Conservation (phyloP, 108 stramenopile species). For the Aurantiochytrium sp. region DNA sequence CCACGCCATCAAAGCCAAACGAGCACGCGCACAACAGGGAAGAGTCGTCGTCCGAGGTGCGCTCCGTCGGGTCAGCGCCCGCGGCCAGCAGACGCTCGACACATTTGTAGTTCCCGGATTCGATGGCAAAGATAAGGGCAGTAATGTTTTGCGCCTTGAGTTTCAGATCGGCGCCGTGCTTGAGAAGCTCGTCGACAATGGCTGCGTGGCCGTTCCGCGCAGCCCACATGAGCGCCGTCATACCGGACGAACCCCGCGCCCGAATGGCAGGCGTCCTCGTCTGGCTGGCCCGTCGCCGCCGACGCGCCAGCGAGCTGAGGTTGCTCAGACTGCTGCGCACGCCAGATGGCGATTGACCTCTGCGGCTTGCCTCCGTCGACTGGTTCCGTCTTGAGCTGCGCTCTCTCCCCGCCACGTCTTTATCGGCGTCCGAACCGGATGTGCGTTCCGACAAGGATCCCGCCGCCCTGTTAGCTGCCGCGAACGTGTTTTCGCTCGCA, state of each 20-base stretch:
- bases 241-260: background rate
- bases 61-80: background rate
- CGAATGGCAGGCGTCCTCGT: background rate
- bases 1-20: slow-evolving; percentile 3
- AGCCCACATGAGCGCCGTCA: slow-evolving; percentile 24
- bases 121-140: background rate
- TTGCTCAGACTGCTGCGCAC: too few relatives aligned
- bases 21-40: background rate
- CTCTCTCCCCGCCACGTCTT: too few relatives aligned
- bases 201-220: background rate
- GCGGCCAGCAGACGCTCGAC: background rate
- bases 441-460: too few relatives aligned
- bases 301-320: background rate
- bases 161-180: background rate
- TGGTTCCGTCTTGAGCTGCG: too few relatives aligned
- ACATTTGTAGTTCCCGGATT: background rate
- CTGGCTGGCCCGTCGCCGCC: background rate
- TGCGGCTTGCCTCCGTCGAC: too few relatives aligned
- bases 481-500: too few relatives aligned
- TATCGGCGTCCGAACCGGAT: too few relatives aligned
- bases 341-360: too few relatives aligned
- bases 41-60: slow-evolving; percentile 14
- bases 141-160: background rate
- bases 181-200: background rate
- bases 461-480: too few relatives aligned